Evolutionary conservation across 23 red algal genomes (phyloP).

Genomic region (Chondrus crispus): DNA sequence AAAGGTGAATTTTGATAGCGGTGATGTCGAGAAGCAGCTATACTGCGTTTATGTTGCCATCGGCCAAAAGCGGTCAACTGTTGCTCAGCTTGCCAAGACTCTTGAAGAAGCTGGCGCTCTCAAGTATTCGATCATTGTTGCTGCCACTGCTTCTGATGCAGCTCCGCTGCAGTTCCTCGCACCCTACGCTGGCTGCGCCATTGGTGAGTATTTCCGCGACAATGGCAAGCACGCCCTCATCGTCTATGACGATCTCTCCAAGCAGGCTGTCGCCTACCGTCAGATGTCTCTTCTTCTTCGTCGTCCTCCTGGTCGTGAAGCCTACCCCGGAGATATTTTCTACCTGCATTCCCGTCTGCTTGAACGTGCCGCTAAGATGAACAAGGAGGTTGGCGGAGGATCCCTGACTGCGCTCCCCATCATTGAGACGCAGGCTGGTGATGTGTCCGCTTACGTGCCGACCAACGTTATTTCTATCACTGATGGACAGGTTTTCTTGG

Average conservation of each 20-base stretch:
- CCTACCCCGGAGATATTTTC: constrained; percentile 98
- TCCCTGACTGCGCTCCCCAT: constrained; percentile 96
- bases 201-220: constrained; percentile 98
- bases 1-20: constrained; percentile 60
- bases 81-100: constrained; percentile 87
- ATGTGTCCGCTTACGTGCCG: constrained; percentile 98
- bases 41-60: constrained; percentile 97
- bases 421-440: constrained; percentile 99
- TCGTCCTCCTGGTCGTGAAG: constrained; percentile 96
- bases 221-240: constrained; percentile 99
- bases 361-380: constrained; percentile 95
- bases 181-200: constrained; percentile 92
- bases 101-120: constrained; percentile 87
- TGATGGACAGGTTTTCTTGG: constrained; percentile 99
- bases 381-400: constrained; percentile 82
- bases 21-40: constrained; percentile 79
- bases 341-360: constrained; percentile 95
- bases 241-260: constrained; percentile 95
- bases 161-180: constrained; percentile 96
- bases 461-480: constrained; percentile 99
- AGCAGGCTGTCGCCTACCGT: constrained; percentile 98
- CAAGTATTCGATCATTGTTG: constrained; percentile 90
- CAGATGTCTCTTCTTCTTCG: constrained; percentile 96
- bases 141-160: constrained; percentile 96
- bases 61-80: constrained; percentile 95